Base-by-base conservation (phyloP, 1,139 yeast species). In the Debaryomyces nepalensis region DNA sequence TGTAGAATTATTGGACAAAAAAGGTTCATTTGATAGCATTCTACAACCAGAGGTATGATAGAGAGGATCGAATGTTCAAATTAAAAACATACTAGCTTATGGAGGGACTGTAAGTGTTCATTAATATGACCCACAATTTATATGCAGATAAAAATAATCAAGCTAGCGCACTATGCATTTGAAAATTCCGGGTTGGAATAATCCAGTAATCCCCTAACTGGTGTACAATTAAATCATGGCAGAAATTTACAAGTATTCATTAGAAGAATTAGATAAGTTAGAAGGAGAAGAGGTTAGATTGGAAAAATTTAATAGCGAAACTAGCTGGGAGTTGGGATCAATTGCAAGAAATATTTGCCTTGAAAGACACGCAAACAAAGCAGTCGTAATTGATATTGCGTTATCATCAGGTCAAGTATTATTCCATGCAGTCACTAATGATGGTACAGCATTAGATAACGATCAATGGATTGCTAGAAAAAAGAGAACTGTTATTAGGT, bases 401-500 rank as follows among this genome's bases (percentile, higher is more conserved):
- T 60, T 73, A 26, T 54, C 73, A 16, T 64, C 66, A 31, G 83
- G 83, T 3, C 84, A 80, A 43, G 65, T 70, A 5, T 59, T 77
- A 42, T 82, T 81, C 66, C 82, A 78, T 47, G 61, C 79, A 18
- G 67, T 73, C 16, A 65, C 79, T 22, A 64, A 64, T 5, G 62
- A 71, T 4, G 69, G 69, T 0, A 68, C 80, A 9, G 61, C 69
- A 9, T 56, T 64, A 8, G 87, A 82, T 57, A 81, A 82, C 55
- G 84, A 81, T 50, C 58, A 64, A 33, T 82, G 87, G 87, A 76
- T 81, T 22, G 63, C 65, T 23, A 70, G 87, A 47, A 82, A 82
- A 63, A 66, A 68, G 46, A 72, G 66, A 37, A 66, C 82, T 1
- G 85, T 77, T 2, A 54, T 70, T 41, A 67, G 83, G 47, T 79